These are phyloP conservation scores for Leptodontidium sp. DNA, from an alignment of 2,329 filamentous ascomycete species.

Conservation along the genomic window DNA sequence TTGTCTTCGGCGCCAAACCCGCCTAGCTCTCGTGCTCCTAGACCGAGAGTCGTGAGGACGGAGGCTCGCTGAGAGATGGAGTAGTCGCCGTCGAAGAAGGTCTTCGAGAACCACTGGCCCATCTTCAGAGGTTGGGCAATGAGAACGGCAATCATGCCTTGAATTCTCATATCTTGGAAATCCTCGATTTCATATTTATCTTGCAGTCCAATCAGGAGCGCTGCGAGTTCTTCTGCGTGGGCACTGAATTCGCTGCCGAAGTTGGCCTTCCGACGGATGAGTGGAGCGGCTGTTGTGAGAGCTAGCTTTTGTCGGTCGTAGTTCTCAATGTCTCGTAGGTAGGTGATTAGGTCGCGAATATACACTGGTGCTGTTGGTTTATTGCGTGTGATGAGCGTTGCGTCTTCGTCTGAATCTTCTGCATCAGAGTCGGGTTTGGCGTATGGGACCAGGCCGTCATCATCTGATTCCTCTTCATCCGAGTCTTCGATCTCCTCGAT, in stretches of 20 bases:
- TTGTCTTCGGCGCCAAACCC: conserved; percentile 65
- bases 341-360: conserved; percentile 82
- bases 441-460: conserved; percentile 71
- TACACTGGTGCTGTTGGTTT: conserved; percentile 90
- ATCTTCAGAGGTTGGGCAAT: conserved; percentile 79
- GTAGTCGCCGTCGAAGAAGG: conserved; percentile 92
- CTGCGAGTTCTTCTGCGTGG: conserved; percentile 82
- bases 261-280: conserved; percentile 88
- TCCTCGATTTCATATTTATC: conserved; percentile 84
- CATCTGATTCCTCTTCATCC: conserved; percentile 51
- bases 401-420: conserved; percentile 93
- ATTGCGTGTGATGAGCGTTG: conserved; percentile 83
- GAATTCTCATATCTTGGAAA: conserved; percentile 78
- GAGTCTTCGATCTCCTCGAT: conserved; percentile 73
- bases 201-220: conserved; percentile 79
- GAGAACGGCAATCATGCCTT: conserved; percentile 83
- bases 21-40: conserved; percentile 84
- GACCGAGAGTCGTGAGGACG: conserved; percentile 81
- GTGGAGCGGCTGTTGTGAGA: conserved; percentile 74
- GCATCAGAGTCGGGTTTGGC: conserved; percentile 87
- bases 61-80: conserved; percentile 85
- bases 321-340: conserved; percentile 81
- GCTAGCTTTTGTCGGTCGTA: conserved; percentile 86
- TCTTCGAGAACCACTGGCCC: conserved; percentile 83
- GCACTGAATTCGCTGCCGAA: conserved; percentile 90